phyloP scores from a whole-genome alignment of 768 basidiomycete genomes.

The Mycena albidolilacea region DNA sequence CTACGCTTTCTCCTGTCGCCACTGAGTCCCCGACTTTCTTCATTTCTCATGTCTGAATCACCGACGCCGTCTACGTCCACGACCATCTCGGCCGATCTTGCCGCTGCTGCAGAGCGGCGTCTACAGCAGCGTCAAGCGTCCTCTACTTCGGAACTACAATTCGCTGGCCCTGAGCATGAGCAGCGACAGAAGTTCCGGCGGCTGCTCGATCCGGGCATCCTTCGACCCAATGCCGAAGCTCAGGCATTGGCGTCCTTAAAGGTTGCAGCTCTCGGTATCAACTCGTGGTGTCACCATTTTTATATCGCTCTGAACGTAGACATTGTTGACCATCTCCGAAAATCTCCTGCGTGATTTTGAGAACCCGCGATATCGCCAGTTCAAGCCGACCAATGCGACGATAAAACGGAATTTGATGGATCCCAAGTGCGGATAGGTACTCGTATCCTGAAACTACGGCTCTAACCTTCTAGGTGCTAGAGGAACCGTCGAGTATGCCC shows the following conservation, averaged over 20 bases:
- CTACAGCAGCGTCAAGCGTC: constrained; percentile 46
- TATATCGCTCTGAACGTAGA: constrained; percentile 58
- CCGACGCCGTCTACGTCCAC: constrained; percentile 8
- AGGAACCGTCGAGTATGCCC: constrained; percentile 85
- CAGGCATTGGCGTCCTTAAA: constrained; percentile 74
- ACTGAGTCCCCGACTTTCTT: neutral
- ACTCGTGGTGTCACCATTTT: constrained; percentile 35
- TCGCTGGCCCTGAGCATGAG: constrained; percentile 68
- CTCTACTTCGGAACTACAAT: constrained; percentile 29
- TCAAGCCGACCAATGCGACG: constrained; percentile 81
- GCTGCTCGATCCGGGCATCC: constrained; percentile 84
- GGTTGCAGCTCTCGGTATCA: constrained; percentile 55
- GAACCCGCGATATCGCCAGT: constrained; percentile 78
- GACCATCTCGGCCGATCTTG: constrained; percentile 43
- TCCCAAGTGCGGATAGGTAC: constrained; percentile 55
- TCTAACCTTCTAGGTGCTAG: constrained; percentile 14
- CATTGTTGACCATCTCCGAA: constrained; percentile 75
- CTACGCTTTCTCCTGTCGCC: neutral
- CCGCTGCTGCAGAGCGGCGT: constrained; percentile 64
- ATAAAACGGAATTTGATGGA: constrained; percentile 80
- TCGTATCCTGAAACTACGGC: neutral
- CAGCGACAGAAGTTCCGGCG: constrained; percentile 81
- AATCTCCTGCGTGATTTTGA: constrained; percentile 83
- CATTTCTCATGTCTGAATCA: neutral
- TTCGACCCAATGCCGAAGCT: constrained; percentile 76